These are phyloP conservation scores for Mychonastes homosphaera DNA, from an alignment of 139 green algal species.

Conservation along the genomic window DNA sequence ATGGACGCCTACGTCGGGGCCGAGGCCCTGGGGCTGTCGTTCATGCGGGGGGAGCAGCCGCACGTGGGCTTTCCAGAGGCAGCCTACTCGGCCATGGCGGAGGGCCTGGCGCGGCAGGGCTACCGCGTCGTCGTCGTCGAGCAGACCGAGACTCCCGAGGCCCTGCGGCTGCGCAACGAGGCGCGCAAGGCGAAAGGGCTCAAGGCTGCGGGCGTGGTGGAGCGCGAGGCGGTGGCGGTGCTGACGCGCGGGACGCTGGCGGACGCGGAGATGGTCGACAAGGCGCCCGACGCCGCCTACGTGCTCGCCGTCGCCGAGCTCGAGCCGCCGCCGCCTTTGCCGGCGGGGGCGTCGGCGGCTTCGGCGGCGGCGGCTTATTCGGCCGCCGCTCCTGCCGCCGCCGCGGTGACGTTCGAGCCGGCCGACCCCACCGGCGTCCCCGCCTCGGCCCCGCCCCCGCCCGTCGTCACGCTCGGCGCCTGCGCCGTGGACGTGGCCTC, in stretches of 20 bases:
- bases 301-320: constrained; percentile 28
- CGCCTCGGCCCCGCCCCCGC: no score
- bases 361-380: background rate
- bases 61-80: constrained; percentile 84
- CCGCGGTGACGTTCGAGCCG: no score
- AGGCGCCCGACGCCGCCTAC: constrained; percentile 48
- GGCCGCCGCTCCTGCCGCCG: no score
- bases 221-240: constrained; percentile 75
- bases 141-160: constrained; percentile 89
- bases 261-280: constrained; percentile 78
- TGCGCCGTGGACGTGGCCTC: constrained; percentile 42
- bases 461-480: no score
- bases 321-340: no score
- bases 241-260: constrained; percentile 78
- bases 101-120: constrained; percentile 72
- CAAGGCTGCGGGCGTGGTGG: constrained; percentile 64
- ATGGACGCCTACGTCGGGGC: constrained; percentile 93
- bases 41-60: constrained; percentile 97
- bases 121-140: constrained; percentile 90
- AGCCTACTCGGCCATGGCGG: constrained; percentile 69
- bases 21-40: constrained; percentile 75
- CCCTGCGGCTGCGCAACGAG: constrained; percentile 72
- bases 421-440: no score
- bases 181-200: constrained; percentile 43
- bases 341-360: no score